Evolutionary conservation across 2,329 filamentous ascomycete species (phyloP), one percentile per base, ranked within the genome.

Genomic region (Aspergillus felis): DNA sequence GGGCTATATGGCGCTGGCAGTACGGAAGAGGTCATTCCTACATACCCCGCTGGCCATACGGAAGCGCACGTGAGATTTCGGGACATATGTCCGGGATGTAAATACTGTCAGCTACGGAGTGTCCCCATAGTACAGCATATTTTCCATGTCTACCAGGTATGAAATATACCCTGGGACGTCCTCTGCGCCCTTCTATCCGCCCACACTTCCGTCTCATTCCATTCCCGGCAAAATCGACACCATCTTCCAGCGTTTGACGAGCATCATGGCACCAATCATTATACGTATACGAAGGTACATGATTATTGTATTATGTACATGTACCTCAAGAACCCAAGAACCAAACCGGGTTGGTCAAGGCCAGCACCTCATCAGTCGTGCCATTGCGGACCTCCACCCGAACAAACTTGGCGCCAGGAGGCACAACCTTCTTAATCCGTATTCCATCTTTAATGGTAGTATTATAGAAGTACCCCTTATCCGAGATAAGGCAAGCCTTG

Each of bases 141-240:
- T 25, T 25, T 25, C 25, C 25, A 25, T 4, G 25, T 25, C 25
- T 25, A 25, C 5, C 25, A 25, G 4, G 4, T 25, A 25, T 5
- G 25, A 3, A 25, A 25, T 25, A 25, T 1, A 25, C 25, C 4
- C 25, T 5, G 25, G 25, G 25, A 1, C 25, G 25, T 25, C 25
- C 70, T 91, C 91, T 38, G 82, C 71, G 72, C 91, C 91, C 0
- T 82, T 58, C 3, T 74, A 56, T 55, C 76, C 72, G n/a, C 14
- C 38, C n/a, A 14, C 38, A 41, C 14, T 3, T n/a, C 14, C 3
- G n/a, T 12, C 4, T 20, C 14, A 41, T 20, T n/a, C n/a, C 38
- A 41, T 41, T 20, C 38, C 38, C 38, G 14, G 4, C 14, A 20
- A 2, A 8, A 2, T 41, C 14, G 38, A 41, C 38, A 41, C n/a